phyloP scores from a whole-genome alignment of 805 yeast genomes.

The Grigorovia yakushimaensis region DNA sequence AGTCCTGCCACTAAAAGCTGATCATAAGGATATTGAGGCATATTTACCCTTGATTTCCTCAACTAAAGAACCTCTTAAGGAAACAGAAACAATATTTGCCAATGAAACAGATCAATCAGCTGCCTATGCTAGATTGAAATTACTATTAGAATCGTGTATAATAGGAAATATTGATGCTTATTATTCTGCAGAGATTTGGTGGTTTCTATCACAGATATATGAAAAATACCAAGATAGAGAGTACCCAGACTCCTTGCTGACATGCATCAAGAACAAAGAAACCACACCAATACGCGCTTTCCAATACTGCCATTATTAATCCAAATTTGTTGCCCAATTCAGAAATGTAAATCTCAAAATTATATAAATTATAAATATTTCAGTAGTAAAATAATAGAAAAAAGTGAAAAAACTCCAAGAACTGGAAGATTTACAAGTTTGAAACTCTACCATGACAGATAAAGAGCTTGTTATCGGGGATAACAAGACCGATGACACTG shows the following conservation, averaged over 20 bases:
- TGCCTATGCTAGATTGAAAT: constrained; percentile 45
- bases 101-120: constrained; percentile 49
- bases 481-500: too few relatives aligned
- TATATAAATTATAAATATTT: too few relatives aligned
- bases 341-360: neutral
- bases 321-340: constrained; percentile 41
- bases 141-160: constrained; percentile 31
- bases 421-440: too few relatives aligned
- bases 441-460: neutral
- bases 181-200: constrained; percentile 55
- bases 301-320: constrained; percentile 6
- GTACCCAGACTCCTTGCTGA: constrained; percentile 46
- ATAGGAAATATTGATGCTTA: constrained; percentile 34
- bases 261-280: constrained; percentile 55
- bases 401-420: too few relatives aligned
- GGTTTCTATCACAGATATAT: constrained; percentile 53
- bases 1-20: constrained; percentile 33
- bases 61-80: neutral
- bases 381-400: too few relatives aligned
- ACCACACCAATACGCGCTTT: constrained; percentile 43
- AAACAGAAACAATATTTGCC: constrained; percentile 31
- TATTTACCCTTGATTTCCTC: neutral
- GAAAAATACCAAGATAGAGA: constrained; percentile 47
- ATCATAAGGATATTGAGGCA: neutral
- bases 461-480: neutral